These are phyloP conservation scores for Puccinia brachypodii DNA, from an alignment of 1,284 basidiomycete species.

Conservation along the genomic window DNA sequence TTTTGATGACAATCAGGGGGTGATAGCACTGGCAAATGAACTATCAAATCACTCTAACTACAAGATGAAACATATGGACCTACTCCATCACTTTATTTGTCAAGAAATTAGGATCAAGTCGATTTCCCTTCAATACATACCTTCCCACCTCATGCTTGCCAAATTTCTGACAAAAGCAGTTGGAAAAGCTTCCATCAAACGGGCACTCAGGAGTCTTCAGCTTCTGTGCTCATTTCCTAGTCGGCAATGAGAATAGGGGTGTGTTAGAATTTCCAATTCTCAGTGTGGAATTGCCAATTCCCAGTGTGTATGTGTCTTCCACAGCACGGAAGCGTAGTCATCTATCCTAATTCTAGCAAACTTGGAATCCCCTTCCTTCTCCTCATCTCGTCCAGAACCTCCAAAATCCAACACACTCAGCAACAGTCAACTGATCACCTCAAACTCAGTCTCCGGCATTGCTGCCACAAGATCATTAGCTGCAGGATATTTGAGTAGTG, in stretches of 20 bases:
- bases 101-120: neutral
- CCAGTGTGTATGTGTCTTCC: neutral
- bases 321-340: neutral
- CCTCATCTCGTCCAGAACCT: no score
- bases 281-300: no score
- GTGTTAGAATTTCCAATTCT: neutral
- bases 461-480: no score
- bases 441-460: no score
- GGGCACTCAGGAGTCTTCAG: neutral
- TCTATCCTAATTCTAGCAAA: no score
- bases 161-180: neutral
- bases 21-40: neutral
- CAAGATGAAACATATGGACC: neutral
- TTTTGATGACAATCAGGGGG: neutral
- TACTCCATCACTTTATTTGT: neutral
- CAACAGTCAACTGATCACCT: no score
- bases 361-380: no score
- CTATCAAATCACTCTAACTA: neutral
- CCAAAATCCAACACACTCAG: no score
- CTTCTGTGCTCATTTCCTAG: neutral
- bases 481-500: no score
- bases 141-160: neutral
- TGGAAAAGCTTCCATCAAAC: neutral
- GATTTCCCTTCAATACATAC: neutral
- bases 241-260: neutral